These are phyloP conservation scores for Pelargonium exstipulatum DNA, from an alignment of 441 rosid species.

Conservation along the genomic window DNA sequence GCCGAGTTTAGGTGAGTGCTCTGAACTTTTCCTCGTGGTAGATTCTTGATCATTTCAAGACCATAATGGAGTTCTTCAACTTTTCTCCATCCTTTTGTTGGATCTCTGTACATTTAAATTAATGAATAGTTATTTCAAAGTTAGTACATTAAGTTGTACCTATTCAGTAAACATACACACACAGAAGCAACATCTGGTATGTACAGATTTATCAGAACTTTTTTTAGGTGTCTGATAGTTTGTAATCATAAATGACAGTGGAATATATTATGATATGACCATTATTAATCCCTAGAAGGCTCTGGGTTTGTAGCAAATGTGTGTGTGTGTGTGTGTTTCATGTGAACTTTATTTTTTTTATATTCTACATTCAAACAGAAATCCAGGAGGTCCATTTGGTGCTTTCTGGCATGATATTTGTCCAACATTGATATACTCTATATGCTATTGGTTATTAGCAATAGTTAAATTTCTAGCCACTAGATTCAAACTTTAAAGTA, in stretches of 20 bases:
- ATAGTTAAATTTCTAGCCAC: neutral
- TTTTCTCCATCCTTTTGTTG: constrained; percentile 11
- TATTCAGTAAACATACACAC: constrained; percentile 8
- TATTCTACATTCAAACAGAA: constrained; percentile 7
- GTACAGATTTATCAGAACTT: neutral
- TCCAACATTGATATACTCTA: neutral
- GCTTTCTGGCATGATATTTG: neutral
- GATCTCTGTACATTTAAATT: neutral
- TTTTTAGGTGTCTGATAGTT: constrained; percentile 5
- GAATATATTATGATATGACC: constrained; percentile 2
- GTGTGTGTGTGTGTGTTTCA: neutral
- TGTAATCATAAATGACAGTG: neutral
- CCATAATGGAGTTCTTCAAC: constrained; percentile 5
- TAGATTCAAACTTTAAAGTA: neutral
- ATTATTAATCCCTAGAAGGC: neutral
- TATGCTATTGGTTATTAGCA: neutral
- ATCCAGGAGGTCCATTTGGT: constrained; percentile 8
- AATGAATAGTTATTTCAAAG: neutral
- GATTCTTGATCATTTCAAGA: constrained; percentile 13
- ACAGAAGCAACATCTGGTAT: neutral
- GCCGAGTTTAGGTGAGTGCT: constrained; percentile 78
- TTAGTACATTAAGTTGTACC: neutral
- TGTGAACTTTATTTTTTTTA: neutral
- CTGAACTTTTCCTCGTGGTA: constrained; percentile 10
- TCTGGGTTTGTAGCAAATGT: neutral